Percentiles rank a stretch among this genome's conserved stretches.
phyloP scores from a whole-genome alignment of 192 early-diverging fungal species.

The Gamsiella multidivaricata region DNA sequence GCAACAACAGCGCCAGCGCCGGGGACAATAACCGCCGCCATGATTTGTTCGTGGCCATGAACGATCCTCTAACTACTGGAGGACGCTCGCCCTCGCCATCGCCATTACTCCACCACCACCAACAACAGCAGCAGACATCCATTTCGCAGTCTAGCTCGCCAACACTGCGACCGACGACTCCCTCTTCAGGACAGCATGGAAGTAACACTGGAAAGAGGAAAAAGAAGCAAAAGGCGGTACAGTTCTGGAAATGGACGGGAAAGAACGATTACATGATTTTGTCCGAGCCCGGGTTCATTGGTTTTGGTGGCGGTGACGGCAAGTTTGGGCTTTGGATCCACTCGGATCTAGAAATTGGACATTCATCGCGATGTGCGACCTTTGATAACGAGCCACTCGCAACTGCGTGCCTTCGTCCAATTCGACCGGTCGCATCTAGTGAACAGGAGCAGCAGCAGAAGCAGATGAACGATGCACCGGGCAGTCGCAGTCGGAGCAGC shows the following conservation, averaged over 20 bases:
- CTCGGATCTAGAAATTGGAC: constrained; percentile 73
- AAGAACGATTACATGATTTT: constrained; percentile 85
- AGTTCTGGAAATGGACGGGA: constrained; percentile 77
- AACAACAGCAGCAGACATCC: neutral
- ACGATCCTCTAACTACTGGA: constrained; percentile 10
- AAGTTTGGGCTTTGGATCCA: constrained; percentile 83
- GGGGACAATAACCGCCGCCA: constrained; percentile 22
- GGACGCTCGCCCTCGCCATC: constrained; percentile 20
- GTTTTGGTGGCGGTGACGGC: constrained; percentile 82
- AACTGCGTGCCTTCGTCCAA: constrained; percentile 30
- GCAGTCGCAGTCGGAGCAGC: constrained; percentile 15
- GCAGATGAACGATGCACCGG: neutral
- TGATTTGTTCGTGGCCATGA: constrained; percentile 36
- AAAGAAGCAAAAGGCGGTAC: constrained; percentile 42
- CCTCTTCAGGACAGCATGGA: neutral
- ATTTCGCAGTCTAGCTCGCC: constrained; percentile 12
- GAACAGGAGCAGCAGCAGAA: neutral
- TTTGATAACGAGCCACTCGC: constrained; percentile 80
- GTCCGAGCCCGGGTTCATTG: constrained; percentile 78
- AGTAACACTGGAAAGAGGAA: constrained; percentile 13
- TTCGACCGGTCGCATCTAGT: neutral
- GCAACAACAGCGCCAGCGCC: constrained; percentile 6
- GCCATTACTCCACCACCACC: neutral
- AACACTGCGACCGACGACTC: neutral
- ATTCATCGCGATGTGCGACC: constrained; percentile 74